These are phyloP conservation scores for Thermoascus crustaceus DNA, from an alignment of 2,329 filamentous ascomycete genomes.

Conservation along the genomic window DNA sequence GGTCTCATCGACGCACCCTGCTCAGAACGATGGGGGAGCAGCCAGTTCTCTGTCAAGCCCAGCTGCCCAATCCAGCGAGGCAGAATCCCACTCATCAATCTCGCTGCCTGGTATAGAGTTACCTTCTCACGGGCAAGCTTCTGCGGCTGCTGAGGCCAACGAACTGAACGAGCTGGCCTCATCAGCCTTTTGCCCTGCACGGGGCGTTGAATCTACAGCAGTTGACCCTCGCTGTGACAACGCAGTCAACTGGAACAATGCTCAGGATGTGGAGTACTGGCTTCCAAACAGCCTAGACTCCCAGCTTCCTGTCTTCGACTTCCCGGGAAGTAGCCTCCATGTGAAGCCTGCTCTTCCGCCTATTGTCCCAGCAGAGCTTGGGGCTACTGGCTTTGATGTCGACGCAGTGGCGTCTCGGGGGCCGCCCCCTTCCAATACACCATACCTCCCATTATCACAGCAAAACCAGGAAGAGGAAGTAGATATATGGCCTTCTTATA, in stretches of 20 bases:
- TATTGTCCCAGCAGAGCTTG: slow-evolving; percentile 19
- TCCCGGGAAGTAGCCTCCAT: slow-evolving; percentile 29
- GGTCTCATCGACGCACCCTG: slow-evolving; percentile 1
- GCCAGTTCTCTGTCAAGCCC: too few species aligned
- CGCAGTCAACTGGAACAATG: slow-evolving; percentile 19
- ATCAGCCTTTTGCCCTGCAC: too few species aligned
- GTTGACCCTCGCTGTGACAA: too few species aligned
- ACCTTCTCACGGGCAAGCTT: too few species aligned
- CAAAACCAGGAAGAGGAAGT: slow-evolving; percentile 15
- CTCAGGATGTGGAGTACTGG: slow-evolving; percentile 26
- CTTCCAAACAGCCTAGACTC: slow-evolving; percentile 27
- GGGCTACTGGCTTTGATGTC: slow-evolving; percentile 15
- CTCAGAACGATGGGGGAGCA: background rate
- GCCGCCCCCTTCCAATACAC: slow-evolving; percentile 14
- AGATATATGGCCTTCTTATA: slow-evolving; percentile 31
- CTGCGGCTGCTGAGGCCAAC: too few species aligned
- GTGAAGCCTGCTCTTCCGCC: slow-evolving; percentile 27
- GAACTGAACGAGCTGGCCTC: too few species aligned
- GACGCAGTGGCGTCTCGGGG: slow-evolving; percentile 12
- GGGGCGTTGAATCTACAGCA: too few species aligned
- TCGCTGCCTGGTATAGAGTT: too few species aligned
- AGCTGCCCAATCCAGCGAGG: too few species aligned
- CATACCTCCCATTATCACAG: slow-evolving; percentile 10
- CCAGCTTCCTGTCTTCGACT: slow-evolving; percentile 25
- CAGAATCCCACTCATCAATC: too few species aligned